Conservation (phyloP, 1,139 yeast genomes). For the Scheffersomyces titani region DNA sequence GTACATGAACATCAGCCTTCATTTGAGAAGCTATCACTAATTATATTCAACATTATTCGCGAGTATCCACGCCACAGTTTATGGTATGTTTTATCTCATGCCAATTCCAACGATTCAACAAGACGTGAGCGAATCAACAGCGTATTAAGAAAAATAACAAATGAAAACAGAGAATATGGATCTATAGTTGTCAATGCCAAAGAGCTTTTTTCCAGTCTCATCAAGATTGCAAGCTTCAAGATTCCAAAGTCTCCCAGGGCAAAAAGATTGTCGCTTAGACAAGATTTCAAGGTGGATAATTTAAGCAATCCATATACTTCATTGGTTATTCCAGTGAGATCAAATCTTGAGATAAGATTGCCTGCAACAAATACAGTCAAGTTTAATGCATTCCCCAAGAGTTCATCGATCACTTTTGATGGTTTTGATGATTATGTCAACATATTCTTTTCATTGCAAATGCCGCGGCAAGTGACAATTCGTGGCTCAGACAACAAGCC, state of each 20-base stretch:
- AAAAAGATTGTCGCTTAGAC: slow-evolving; percentile 35
- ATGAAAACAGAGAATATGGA: slow-evolving; percentile 13
- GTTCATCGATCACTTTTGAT: slow-evolving; percentile 53
- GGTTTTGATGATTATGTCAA: slow-evolving; percentile 64
- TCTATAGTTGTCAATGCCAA: slow-evolving; percentile 28
- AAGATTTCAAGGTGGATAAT: slow-evolving; percentile 47
- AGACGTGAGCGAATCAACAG: slow-evolving; percentile 53
- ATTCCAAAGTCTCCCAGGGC: slow-evolving; percentile 37
- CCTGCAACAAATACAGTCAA: slow-evolving; percentile 52
- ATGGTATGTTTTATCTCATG: slow-evolving; percentile 81
- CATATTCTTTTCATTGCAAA: slow-evolving; percentile 79
- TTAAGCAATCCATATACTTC: slow-evolving; percentile 56
- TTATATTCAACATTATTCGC: slow-evolving; percentile 57
- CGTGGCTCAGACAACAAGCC: slow-evolving; percentile 75
- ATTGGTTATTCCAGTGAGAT: slow-evolving; percentile 79
- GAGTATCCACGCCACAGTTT: slow-evolving; percentile 80
- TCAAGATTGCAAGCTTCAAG: slow-evolving; percentile 35
- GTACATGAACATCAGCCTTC: slow-evolving; percentile 64
- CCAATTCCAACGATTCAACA: slow-evolving; percentile 61
- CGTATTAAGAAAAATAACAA: slow-evolving; percentile 24
- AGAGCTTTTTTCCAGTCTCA: slow-evolving; percentile 35
- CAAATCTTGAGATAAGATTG: slow-evolving; percentile 67
- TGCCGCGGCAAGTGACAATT: slow-evolving; percentile 77
- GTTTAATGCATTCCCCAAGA: slow-evolving; percentile 56
- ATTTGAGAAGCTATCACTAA: slow-evolving; percentile 52